Evolutionary conservation across 2,329 filamentous ascomycete genomes (phyloP).

Genomic region (Aureobasidium melanogenum): DNA sequence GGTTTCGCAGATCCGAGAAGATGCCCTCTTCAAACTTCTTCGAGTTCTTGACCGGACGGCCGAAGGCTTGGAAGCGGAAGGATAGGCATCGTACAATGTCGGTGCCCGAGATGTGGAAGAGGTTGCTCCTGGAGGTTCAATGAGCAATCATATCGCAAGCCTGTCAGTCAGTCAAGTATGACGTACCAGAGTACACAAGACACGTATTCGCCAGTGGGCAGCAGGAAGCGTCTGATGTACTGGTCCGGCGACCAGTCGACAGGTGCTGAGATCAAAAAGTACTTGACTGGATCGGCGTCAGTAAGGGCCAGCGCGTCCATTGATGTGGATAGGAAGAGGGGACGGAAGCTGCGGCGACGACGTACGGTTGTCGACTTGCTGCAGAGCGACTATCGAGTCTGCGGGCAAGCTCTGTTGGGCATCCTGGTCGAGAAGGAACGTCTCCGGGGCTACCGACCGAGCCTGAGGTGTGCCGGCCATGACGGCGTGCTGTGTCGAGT

Average conservation of each 20-base stretch:
- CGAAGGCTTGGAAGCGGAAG: conserved; percentile 97
- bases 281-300: conserved; percentile 65
- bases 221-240: conserved; percentile 88
- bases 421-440: conserved; percentile 95
- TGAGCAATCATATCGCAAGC: not conserved
- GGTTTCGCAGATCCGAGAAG: conserved; percentile 94
- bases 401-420: conserved; percentile 93
- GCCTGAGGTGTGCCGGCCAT: conserved; percentile 78
- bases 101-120: conserved; percentile 98
- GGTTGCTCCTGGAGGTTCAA: conserved; percentile 64
- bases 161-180: conserved; percentile 16
- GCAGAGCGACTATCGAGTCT: conserved; percentile 91
- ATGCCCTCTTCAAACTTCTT: conserved; percentile 99
- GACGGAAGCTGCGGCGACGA: conserved; percentile 25
- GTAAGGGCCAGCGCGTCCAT: conserved; percentile 15
- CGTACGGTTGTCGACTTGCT: conserved; percentile 96
- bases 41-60: conserved; percentile 95
- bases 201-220: conserved; percentile 97
- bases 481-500: conserved; percentile 49
- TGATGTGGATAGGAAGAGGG: not conserved
- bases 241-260: conserved; percentile 97
- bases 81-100: conserved; percentile 97
- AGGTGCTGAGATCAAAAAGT: conserved; percentile 96
- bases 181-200: conserved; percentile 85
- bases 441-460: conserved; percentile 71